These are phyloP conservation scores for Cinchona pubescens DNA, from an alignment of 257 asterid genomes.

Conservation along the genomic window DNA sequence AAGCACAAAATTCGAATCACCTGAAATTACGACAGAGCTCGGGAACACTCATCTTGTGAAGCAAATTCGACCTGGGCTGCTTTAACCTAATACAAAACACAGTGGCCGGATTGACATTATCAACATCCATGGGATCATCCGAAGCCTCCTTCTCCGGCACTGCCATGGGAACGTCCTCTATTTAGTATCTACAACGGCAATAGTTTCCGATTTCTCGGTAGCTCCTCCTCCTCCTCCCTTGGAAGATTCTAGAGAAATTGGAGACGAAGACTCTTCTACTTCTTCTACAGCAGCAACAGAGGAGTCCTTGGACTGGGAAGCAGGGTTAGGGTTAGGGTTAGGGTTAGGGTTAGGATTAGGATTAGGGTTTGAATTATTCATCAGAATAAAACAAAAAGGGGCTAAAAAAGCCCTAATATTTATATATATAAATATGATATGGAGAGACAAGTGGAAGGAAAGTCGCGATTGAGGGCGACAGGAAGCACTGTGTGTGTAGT, in stretches of 20 bases:
- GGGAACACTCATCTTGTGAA: slow-evolving; percentile 94
- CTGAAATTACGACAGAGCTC: slow-evolving; percentile 98
- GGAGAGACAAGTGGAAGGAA: slow-evolving; percentile 48
- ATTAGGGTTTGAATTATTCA: slow-evolving; percentile 44
- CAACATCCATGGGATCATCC: slow-evolving; percentile 70
- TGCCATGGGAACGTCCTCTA: slow-evolving; percentile 48
- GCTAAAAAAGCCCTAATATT: slow-evolving; percentile 55
- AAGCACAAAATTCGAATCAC: slow-evolving; percentile 27
- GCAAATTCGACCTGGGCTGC: slow-evolving; percentile 77
- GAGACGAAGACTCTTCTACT: slow-evolving; percentile 46
- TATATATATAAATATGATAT: slow-evolving; percentile 19
- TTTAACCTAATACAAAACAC: slow-evolving; percentile 75
- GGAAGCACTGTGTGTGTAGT: slow-evolving; percentile 51
- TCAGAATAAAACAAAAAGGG: slow-evolving; percentile 30
- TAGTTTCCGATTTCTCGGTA: slow-evolving; percentile 32
- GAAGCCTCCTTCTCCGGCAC: slow-evolving; percentile 46
- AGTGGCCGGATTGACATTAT: slow-evolving; percentile 52
- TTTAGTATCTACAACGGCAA: slow-evolving; percentile 17
- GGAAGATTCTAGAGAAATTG: slow-evolving; percentile 30
- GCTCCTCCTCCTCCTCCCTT: too few species aligned
- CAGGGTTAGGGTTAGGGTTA: not conserved
- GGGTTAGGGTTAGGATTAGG: not conserved
- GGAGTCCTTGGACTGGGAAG: slow-evolving; percentile 19
- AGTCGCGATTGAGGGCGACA: slow-evolving; percentile 97
- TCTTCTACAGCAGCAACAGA: slow-evolving; percentile 34